Percentiles rank a stretch among this genome's conserved stretches.
Evolutionary conservation across 108 stramenopile genomes (phyloP).

Genomic region (Fragilaria crotonensis): DNA sequence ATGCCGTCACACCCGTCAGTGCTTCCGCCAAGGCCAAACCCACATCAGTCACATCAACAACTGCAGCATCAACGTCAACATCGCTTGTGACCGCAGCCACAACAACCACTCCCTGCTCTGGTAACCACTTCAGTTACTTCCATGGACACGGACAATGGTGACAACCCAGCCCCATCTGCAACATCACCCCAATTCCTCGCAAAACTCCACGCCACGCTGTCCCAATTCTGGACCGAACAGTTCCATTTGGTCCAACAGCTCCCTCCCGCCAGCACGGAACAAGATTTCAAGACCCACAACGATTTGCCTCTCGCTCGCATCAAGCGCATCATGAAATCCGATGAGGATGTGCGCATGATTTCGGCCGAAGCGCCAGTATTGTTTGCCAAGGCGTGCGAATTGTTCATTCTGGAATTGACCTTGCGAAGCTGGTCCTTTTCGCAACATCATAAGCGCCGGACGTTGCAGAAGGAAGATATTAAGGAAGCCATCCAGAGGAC

Average conservation of each 20-base stretch:
- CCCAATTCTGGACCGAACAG: conserved; percentile 68
- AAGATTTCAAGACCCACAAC: conserved; percentile 89
- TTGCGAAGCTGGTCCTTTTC: conserved; percentile 82
- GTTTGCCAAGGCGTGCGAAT: conserved; percentile 98
- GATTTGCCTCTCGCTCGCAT: conserved; percentile 93
- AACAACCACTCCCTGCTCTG: conserved; percentile 3
- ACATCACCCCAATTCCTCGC: conserved; percentile 57
- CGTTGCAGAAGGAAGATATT: conserved; percentile 85
- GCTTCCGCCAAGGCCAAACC: too few species aligned
- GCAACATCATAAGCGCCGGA: conserved; percentile 75
- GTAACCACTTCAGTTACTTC: conserved; percentile 10
- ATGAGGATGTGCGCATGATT: conserved; percentile 96
- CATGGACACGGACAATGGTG: conserved; percentile 3
- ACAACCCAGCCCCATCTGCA: conserved; percentile 34
- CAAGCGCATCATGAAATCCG: conserved; percentile 99
- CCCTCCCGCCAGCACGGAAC: conserved; percentile 61
- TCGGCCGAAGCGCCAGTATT: conserved; percentile 96
- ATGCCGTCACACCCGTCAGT: conserved; percentile 6
- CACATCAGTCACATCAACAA: conserved; percentile 12
- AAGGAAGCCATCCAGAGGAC: conserved; percentile 79
- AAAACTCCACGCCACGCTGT: conserved; percentile 48
- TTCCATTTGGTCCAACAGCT: conserved; percentile 34
- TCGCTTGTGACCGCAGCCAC: background rate
- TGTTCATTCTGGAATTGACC: conserved; percentile 97
- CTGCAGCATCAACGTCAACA: conserved; percentile 1